Conservation (phyloP, 2,329 filamentous ascomycete species). For the Xylaria sp. region DNA sequence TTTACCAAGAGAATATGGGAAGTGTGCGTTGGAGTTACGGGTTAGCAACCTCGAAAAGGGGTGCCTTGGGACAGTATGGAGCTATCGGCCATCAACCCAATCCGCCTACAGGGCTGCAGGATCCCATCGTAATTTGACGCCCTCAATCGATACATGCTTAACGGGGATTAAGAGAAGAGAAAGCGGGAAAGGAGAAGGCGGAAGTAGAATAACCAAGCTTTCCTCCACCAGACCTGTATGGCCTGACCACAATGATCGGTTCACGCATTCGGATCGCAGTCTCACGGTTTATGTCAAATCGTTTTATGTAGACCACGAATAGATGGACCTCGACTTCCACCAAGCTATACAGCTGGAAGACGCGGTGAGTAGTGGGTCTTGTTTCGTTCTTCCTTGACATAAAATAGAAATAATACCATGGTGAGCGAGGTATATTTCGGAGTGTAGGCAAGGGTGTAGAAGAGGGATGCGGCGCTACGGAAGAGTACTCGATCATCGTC, state of each 20-base stretch:
- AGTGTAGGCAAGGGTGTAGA: conserved; percentile 85
- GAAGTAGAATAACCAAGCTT: background rate
- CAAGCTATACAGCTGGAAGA: conserved; percentile 59
- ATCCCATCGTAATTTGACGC: background rate
- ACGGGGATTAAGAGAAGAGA: background rate
- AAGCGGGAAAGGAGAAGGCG: background rate
- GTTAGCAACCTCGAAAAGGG: background rate
- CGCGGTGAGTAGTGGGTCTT: conserved; percentile 75
- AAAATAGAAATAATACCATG: conserved; percentile 86
- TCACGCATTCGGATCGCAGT: background rate
- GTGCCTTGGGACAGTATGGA: background rate
- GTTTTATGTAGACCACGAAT: conserved; percentile 68
- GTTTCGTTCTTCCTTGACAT: conserved; percentile 77
- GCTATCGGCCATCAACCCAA: background rate
- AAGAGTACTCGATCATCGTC: conserved; percentile 34
- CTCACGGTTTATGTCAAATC: background rate
- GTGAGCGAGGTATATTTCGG: conserved; percentile 76
- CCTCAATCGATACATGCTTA: no score
- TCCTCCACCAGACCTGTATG: background rate
- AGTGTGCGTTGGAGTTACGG: background rate
- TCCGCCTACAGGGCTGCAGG: background rate
- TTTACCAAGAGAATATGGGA: background rate
- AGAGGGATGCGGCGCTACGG: conserved; percentile 58
- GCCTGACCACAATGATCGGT: background rate
- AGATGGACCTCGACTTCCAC: conserved; percentile 78